Evolutionary conservation across 495 filamentous ascomycete species (phyloP).

Genomic region (Talaromyces wortmannii): DNA sequence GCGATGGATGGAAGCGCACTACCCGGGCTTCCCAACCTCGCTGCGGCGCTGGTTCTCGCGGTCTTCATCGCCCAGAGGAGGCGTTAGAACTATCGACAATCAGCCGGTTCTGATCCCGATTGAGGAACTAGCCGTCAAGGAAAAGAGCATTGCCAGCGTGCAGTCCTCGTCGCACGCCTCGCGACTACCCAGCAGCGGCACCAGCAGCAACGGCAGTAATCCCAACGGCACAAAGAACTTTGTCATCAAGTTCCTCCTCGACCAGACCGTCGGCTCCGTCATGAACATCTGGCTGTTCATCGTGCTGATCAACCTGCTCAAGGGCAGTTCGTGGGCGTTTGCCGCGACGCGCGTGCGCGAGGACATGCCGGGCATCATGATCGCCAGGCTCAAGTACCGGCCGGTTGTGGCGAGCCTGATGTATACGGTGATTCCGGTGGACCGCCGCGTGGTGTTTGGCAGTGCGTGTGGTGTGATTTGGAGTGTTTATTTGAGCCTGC

Average conservation of each 20-base stretch:
- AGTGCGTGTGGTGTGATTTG: constrained; percentile 76
- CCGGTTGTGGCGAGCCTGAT: constrained; percentile 74
- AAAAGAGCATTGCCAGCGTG: constrained; percentile 45
- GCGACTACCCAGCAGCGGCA: constrained; percentile 20
- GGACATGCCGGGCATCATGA: constrained; percentile 39
- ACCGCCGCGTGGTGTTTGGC: constrained; percentile 69
- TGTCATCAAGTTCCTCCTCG: constrained; percentile 69
- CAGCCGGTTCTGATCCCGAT: constrained; percentile 27
- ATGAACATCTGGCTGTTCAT: constrained; percentile 77
- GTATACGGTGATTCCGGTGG: constrained; percentile 73
- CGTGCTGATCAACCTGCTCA: constrained; percentile 46
- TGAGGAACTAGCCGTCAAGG: constrained; percentile 23
- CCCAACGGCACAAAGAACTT: constrained; percentile 53
- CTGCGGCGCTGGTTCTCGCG: constrained; percentile 45
- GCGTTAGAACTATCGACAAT: constrained; percentile 17
- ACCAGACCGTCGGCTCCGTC: constrained; percentile 70
- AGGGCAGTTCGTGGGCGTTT: constrained; percentile 18
- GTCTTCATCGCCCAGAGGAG: constrained; percentile 20
- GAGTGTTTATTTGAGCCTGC: constrained; percentile 80
- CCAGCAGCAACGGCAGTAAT: constrained; percentile 7
- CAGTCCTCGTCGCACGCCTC: constrained; percentile 22
- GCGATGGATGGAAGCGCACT: constrained; percentile 46
- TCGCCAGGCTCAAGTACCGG: constrained; percentile 76
- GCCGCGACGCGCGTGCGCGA: constrained; percentile 1
- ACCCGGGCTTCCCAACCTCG: constrained; percentile 36